Evolutionary conservation across 768 basidiomycete species (phyloP), one percentile per base, ranked within the genome.

Genomic region (Phlebiopsis gigantea): DNA sequence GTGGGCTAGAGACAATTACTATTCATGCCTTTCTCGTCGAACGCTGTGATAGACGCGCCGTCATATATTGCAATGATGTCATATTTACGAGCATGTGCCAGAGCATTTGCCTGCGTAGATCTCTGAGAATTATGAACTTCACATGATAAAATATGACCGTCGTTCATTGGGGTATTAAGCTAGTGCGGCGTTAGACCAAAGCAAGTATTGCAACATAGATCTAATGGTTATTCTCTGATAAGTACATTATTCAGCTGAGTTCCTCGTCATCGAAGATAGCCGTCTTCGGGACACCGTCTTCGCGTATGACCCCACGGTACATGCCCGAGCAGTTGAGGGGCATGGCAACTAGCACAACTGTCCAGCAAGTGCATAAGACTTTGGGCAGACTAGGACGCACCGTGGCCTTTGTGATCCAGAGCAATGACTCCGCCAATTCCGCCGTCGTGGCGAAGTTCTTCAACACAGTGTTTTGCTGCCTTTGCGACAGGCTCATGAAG

Each of bases 401-500:
- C 82, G 62, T 88, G 82, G n/a, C 88, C 89, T 14, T 75, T 64
- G 50, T 71, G 72, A 68, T 93, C 88, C 17, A 93, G 66, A 0
- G 83, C 87, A 57, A 93, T 87, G 44, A 91, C 74, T 1, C 91
- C 91, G 19, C 91, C 91, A 6, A 78, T 61, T 1, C 88, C 90
- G 9, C 82, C 88, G 25, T 82, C 75, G 10, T 62, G 64, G 14
- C 74, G 69, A 0, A 93, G 71, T 48, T 85, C 82, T 44, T 84
- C 72, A 0, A 91, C 78, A 4, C 79, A 85, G 8, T 68, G 65
- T 51, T 72, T 65, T 2, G 83, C 71, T 1, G 91, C 90, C 53
- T 78, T 68, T 21, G 72, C 64, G 17, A 93, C 57, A 1, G 86
- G 66, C 62, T 90, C 81, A 19, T 75, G 64, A 7, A 80, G 73